A percentile compares a stretch with the other conserved stretches of the same genome.
These are phyloP conservation scores for Acephala macrosclerotiorum DNA, from an alignment of 2,329 filamentous ascomycete genomes.

Conservation along the genomic window DNA sequence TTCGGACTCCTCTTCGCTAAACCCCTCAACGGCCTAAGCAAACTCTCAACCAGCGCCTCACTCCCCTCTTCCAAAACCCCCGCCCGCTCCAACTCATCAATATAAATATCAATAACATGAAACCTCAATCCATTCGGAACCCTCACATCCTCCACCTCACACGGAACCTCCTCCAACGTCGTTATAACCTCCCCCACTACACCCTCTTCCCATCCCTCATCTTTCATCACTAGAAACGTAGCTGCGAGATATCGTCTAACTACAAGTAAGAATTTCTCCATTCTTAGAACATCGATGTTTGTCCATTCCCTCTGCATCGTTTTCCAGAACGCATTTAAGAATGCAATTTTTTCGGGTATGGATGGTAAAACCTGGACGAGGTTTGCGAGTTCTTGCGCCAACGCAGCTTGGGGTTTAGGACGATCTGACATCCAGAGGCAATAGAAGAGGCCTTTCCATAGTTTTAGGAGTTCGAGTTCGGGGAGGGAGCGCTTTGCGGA, in stretches of 20 bases:
- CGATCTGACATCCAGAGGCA: slow-evolving; percentile 94
- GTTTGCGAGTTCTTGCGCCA: slow-evolving; percentile 78
- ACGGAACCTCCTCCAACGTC: slow-evolving; percentile 53
- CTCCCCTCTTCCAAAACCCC: slow-evolving; percentile 56
- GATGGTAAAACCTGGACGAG: slow-evolving; percentile 68
- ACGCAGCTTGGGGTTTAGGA: slow-evolving; percentile 82
- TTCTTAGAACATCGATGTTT: slow-evolving; percentile 74
- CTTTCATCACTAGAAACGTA: slow-evolving; percentile 61
- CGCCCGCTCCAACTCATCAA: slow-evolving; percentile 84
- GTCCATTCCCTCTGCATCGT: slow-evolving; percentile 75
- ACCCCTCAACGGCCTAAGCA: slow-evolving; percentile 53
- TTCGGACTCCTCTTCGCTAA: slow-evolving; percentile 61
- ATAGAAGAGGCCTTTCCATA: slow-evolving; percentile 96
- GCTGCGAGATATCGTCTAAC: slow-evolving; percentile 80
- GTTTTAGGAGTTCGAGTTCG: slow-evolving; percentile 78
- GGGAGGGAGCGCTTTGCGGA: slow-evolving; percentile 64
- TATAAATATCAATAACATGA: slow-evolving; percentile 89
- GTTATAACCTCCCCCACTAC: slow-evolving; percentile 52
- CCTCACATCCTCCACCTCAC: slow-evolving; percentile 51
- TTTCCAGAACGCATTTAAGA: slow-evolving; percentile 73
- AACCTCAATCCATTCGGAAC: slow-evolving; percentile 86
- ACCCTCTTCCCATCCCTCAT: slow-evolving; percentile 46
- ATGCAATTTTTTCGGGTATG: slow-evolving; percentile 49
- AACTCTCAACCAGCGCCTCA: slow-evolving; percentile 46
- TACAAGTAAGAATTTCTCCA: slow-evolving; percentile 93